These are phyloP conservation scores for Oryza rufipogon DNA, from an alignment of 176 grass and related monocot species.

Conservation along the genomic window DNA sequence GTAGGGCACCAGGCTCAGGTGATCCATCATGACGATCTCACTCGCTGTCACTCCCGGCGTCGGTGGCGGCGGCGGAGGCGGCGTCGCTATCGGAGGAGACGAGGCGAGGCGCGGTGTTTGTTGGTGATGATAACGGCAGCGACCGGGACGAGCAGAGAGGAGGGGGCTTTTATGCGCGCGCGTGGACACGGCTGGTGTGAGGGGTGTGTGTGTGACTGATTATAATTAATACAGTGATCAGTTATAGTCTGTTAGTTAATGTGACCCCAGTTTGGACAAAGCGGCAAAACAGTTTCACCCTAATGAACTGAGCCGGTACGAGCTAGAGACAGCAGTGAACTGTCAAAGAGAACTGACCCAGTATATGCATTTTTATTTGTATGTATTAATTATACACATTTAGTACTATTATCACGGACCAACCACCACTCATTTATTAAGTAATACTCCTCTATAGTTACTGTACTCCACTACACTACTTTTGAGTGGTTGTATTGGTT, in stretches of 20 bases:
- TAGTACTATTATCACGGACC: too few relatives aligned
- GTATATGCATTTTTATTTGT: too few relatives aligned
- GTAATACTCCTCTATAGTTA: too few relatives aligned
- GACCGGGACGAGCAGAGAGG: not conserved
- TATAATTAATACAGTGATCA: conserved; percentile 5
- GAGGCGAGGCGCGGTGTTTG: not conserved
- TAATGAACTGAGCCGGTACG: not conserved
- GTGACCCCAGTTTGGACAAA: not conserved
- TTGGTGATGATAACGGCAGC: not conserved
- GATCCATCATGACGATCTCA: conserved; percentile 56
- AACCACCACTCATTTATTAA: too few relatives aligned
- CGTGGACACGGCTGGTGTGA: not conserved
- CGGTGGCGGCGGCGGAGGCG: not conserved
- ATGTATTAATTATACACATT: too few relatives aligned
- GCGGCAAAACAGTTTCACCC: not conserved
- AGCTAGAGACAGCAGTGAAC: not conserved
- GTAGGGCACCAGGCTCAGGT: conserved; percentile 66
- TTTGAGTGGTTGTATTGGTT: too few relatives aligned
- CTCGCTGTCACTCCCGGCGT: not conserved
- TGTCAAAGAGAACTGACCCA: not conserved
- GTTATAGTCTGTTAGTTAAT: conserved; percentile 1
- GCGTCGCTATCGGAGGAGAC: conserved; percentile 30
- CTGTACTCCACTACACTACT: too few relatives aligned
- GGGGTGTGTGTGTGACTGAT: not conserved
- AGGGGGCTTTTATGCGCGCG: not conserved